phyloP scores from a whole-genome alignment of 2,329 filamentous ascomycete species.

The Alternaria gansuensis region DNA sequence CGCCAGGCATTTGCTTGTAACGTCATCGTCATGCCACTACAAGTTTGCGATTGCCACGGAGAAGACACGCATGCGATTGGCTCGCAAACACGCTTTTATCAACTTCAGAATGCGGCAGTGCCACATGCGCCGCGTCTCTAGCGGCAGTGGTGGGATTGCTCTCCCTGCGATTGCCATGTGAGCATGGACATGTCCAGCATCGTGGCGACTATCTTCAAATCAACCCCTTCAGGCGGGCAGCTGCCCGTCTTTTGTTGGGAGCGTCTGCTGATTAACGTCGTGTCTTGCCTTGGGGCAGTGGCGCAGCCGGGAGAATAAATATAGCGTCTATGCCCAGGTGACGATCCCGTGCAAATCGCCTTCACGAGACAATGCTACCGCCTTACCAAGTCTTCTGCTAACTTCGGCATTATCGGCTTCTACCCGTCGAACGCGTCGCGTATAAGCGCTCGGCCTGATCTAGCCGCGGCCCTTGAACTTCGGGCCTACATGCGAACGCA shows the following conservation, averaged over 20 bases:
- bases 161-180: not conserved
- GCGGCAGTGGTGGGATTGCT: not conserved
- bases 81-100: constrained; percentile 6
- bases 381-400: not conserved
- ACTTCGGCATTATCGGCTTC: not conserved
- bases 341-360: constrained; percentile 10
- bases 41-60: not conserved
- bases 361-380: constrained; percentile 1
- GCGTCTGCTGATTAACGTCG: constrained; percentile 6
- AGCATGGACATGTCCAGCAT: constrained; percentile 10
- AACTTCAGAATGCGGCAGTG: constrained; percentile 16
- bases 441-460: not conserved
- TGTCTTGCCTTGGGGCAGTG: constrained; percentile 16
- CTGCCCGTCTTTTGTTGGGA: constrained; percentile 14
- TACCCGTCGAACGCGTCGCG: too few relatives aligned
- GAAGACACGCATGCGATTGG: constrained; percentile 12
- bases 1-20: constrained; percentile 4
- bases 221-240: not conserved
- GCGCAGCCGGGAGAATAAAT: constrained; percentile 25
- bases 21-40: constrained; percentile 20
- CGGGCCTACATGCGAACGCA: too few relatives aligned
- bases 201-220: not conserved
- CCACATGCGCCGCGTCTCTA: constrained; percentile 7
- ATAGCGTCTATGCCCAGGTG: constrained; percentile 13
- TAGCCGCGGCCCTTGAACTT: too few relatives aligned